Percentiles rank a stretch among this genome's conserved stretches.
phyloP scores from a whole-genome alignment of 192 early-diverging fungal species.

The Pilaira anomala region DNA sequence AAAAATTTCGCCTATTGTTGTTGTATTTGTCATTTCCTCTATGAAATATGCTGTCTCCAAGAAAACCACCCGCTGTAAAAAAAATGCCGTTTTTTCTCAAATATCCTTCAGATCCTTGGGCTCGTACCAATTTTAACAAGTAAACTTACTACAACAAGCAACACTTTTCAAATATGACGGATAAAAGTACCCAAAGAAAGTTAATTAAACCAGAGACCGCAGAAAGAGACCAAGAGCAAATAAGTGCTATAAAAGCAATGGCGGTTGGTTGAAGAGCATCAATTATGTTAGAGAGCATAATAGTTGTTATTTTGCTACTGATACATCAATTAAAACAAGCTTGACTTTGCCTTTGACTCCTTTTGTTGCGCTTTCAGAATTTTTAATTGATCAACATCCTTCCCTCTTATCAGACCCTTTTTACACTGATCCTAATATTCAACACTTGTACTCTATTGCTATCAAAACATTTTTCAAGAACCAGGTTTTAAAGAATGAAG shows the following conservation, averaged over 20 bases:
- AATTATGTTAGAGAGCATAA: too few species aligned
- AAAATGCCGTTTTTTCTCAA: slow-evolving; percentile 48
- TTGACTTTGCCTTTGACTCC: background rate
- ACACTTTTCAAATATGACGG: too few species aligned
- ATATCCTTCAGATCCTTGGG: slow-evolving; percentile 72
- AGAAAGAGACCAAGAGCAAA: too few species aligned
- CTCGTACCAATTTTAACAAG: too few species aligned
- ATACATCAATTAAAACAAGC: background rate
- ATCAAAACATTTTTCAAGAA: background rate
- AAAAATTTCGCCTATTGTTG: background rate
- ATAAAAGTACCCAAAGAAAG: too few species aligned
- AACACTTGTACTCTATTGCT: background rate
- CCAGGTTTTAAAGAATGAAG: background rate
- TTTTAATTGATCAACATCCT: slow-evolving; percentile 3
- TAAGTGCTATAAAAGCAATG: too few species aligned
- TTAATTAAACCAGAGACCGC: too few species aligned
- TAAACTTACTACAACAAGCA: too few species aligned
- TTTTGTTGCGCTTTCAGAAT: slow-evolving; percentile 4
- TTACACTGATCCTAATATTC: background rate
- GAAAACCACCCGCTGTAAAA: background rate
- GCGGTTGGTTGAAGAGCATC: too few species aligned
- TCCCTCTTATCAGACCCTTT: background rate
- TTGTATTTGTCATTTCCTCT: background rate
- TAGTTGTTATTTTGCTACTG: slow-evolving; percentile 1
- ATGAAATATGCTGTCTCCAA: slow-evolving; percentile 4